These are phyloP conservation scores for Houttuynia cordata DNA, from an alignment of 164 flowering plant species.

Conservation along the genomic window DNA sequence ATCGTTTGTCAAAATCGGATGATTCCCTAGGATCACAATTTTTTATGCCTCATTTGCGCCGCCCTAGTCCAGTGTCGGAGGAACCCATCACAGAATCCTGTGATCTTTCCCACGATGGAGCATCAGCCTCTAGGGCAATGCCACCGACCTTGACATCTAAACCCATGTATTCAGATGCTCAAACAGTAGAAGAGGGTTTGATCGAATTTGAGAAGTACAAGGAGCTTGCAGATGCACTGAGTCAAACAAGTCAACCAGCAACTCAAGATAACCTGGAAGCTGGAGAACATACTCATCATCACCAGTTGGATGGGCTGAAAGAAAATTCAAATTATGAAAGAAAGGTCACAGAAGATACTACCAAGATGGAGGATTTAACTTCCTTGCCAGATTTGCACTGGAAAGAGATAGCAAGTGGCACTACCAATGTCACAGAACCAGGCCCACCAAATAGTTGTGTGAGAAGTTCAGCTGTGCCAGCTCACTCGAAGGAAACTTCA, in stretches of 20 bases:
- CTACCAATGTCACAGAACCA: conserved; percentile 10
- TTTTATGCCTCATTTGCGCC: conserved; percentile 30
- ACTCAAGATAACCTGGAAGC: conserved; percentile 3
- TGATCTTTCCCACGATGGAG: conserved; percentile 25
- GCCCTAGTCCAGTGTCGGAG: conserved; percentile 23
- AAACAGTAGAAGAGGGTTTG: conserved; percentile 26
- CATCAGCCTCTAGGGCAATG: conserved; percentile 13
- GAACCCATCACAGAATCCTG: conserved; percentile 26
- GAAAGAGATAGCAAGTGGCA: conserved; percentile 19
- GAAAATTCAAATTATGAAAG: conserved; percentile 1
- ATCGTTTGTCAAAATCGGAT: conserved; percentile 71
- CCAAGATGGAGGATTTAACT: conserved; percentile 21
- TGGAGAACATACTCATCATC: conserved; percentile 1
- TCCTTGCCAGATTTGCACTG: conserved; percentile 19
- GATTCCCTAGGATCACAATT: conserved; percentile 57
- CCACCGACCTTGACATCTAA: conserved; percentile 17
- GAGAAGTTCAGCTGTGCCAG: conserved; percentile 18
- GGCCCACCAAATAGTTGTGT: conserved; percentile 20
- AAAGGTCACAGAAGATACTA: conserved; percentile 12
- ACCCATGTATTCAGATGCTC: conserved; percentile 15
- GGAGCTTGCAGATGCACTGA: conserved; percentile 21
- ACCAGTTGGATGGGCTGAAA: conserved; percentile 6
- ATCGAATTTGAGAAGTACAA: conserved; percentile 24
- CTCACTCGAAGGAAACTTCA: conserved; percentile 20
- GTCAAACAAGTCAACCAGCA: conserved; percentile 9